Base-by-base conservation (phyloP, 371 early-diverging fungal genomes). In the Catenaria anguillulae region DNA sequence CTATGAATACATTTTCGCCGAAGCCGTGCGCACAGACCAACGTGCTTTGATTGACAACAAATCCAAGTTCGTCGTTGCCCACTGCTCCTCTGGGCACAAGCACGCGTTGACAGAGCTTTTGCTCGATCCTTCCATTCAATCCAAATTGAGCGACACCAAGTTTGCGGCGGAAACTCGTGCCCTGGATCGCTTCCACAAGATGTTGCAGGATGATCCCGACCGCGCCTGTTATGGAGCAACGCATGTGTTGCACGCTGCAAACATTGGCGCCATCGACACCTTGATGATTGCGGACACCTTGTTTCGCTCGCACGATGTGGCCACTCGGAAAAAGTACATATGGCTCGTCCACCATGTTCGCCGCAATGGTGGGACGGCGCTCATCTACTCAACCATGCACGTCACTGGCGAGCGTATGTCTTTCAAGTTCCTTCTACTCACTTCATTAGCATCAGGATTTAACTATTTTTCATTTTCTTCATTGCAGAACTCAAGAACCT, bases 41-140 rank as follows among this genome's bases (percentile, higher is more conserved):
- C 90, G 89, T 67, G 58, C 66, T 0, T 63, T 94, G 8, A 67
- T 95, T 64, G 90, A 90, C 56, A 87, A 89, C 74, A 79, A 83
- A 63, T 66, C 81, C 62, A 97, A 97, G 61, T 88, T 96, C 62
- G 60, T 97, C 33, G 71, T 85, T 29, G 86, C 94, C 1, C 92
- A 93, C 68, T 86, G 89, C 65, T 93, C 95, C 6, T 88, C 87
- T 31, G 98, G 97, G 4, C 96, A 96, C 71, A 93, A 92, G 70
- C 90, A 91, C 71, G 84, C 96, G 21, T 71, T 97, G 26, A 81
- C 85, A 52, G 97, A 97, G 71, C 87, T 94, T 0, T 84, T 97
- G 79, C 81, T 84, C 62, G 93, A 96, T 60, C 86, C 88, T 15
- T 68, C 85, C 15, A 81, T 93, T 40, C 87, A 85, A 65, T 69